Base-by-base conservation (phyloP, 1,284 basidiomycete genomes). In the Ustilago cynodontis region DNA sequence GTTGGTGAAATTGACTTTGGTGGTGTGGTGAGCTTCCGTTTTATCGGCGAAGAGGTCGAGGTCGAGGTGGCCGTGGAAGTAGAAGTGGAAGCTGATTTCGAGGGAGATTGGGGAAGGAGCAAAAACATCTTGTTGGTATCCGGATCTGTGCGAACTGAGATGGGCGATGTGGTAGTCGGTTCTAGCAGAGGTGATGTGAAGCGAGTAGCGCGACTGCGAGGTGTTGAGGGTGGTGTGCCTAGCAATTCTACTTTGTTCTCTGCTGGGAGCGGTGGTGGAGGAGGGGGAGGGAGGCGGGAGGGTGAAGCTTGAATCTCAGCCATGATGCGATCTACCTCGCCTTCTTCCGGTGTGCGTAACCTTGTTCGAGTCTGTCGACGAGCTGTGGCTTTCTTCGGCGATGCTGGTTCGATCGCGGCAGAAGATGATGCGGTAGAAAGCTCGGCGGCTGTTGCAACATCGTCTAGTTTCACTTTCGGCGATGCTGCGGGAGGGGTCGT, bases 91-190 rank as follows among this genome's bases (percentile, higher is more conserved):
- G 11, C 22, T 14, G 61, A 3, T 26, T 65, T 68, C 37, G 52
- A 31, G n/a, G 60, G 55, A 2, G 62, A 66, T 22, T 57, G 59
- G 41, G 67, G 45, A 16, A 77, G 45, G 52, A 72, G 33, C 16
- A 79, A 62, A 41, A 55, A 79, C 60, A 79, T 65, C 60, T 80
- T 80, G 51, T 75, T 76, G 22, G 58, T 75, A 51, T 80, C 78
- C 5, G 78, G 78, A 52, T 78, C 78, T 9, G 71, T 71, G n/a
- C 76, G 65, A 9, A 80, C 78, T 6, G 61, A 70, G 58, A 80
- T 76, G 4, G 73, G 77, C 33, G 78, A 77, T 22, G 56, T 68
- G 24, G 68, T 65, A 10, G 71, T 70, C 13, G 78, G 62, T 51
- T 80, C 76, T 8, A 78, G 63, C 9, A 78, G 60, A 0, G 69